Percentiles rank a stretch among this genome's conserved stretches.
Evolutionary conservation across 768 basidiomycete species (phyloP).

Genomic region (Leccinum incarnatum): DNA sequence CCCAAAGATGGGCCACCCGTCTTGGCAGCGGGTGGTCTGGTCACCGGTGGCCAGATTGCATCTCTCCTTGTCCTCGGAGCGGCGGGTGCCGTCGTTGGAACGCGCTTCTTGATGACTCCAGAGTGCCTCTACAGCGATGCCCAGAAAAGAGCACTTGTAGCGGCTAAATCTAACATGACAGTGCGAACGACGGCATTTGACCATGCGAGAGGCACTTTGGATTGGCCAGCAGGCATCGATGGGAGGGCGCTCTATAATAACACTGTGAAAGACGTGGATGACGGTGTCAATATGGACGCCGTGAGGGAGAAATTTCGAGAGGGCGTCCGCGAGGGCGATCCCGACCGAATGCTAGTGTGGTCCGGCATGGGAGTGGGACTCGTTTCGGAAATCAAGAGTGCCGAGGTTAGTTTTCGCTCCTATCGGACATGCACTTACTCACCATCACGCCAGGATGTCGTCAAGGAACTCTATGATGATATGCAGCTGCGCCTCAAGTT

Average conservation of each 20-base stretch:
- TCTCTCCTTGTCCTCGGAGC: constrained; percentile 65
- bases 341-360: constrained; percentile 59
- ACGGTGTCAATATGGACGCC: constrained; percentile 41
- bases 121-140: constrained; percentile 57
- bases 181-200: constrained; percentile 66
- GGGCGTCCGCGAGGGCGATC: constrained; percentile 44
- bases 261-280: constrained; percentile 57
- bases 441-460: constrained; percentile 44
- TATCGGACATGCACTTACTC: neutral
- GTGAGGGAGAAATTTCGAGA: constrained; percentile 46
- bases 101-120: constrained; percentile 67
- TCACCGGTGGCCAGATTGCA: constrained; percentile 62
- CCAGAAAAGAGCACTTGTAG: constrained; percentile 53
- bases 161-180: constrained; percentile 44
- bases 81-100: constrained; percentile 67
- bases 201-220: constrained; percentile 49
- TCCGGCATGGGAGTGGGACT: constrained; percentile 64
- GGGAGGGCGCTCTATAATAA: constrained; percentile 48
- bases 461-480: constrained; percentile 50
- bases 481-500: constrained; percentile 36
- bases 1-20: constrained; percentile 47
- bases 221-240: constrained; percentile 61
- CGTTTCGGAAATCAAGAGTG: constrained; percentile 44
- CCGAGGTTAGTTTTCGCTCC: constrained; percentile 33
- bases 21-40: constrained; percentile 74